Evolutionary conservation across 352 stramenopile genomes (phyloP).

Genomic region (Phytopythium aichiense): DNA sequence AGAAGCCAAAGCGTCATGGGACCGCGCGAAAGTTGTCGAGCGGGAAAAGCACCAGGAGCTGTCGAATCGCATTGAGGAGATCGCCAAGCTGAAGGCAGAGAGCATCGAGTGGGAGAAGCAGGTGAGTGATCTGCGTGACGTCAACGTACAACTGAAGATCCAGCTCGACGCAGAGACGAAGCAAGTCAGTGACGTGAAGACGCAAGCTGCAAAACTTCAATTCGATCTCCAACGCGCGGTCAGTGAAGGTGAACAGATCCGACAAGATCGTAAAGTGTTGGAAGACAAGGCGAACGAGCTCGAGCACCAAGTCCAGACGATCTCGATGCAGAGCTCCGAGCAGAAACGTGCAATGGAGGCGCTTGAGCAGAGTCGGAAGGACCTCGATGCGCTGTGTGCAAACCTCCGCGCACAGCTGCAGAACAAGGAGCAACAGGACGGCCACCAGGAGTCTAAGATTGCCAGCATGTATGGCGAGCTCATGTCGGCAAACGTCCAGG

Average conservation of each 20-base stretch:
- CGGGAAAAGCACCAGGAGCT: constrained; percentile 78
- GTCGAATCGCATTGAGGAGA: constrained; percentile 63
- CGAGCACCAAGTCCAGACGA: constrained; percentile 51
- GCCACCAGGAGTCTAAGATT: constrained; percentile 66
- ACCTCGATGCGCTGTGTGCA: constrained; percentile 55
- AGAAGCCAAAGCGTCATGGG: constrained; percentile 65
- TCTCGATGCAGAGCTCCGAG: constrained; percentile 49
- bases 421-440: constrained; percentile 55
- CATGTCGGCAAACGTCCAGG: constrained; percentile 69
- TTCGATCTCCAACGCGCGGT: constrained; percentile 31
- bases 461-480: constrained; percentile 63
- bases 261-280: constrained; percentile 49
- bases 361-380: constrained; percentile 58
- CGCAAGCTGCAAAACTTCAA: constrained; percentile 37
- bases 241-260: constrained; percentile 29
- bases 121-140: constrained; percentile 41
- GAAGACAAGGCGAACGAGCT: constrained; percentile 46
- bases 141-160: constrained; percentile 31
- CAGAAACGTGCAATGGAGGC: constrained; percentile 49
- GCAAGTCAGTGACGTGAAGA: constrained; percentile 21
- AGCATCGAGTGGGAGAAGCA: constrained; percentile 47
- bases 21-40: constrained; percentile 68
- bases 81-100: constrained; percentile 47
- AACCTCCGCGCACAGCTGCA: constrained; percentile 58
- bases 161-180: constrained; percentile 42